These are phyloP conservation scores for Trametes sp. DNA, from an alignment of 1,284 basidiomycete species.

Conservation along the genomic window DNA sequence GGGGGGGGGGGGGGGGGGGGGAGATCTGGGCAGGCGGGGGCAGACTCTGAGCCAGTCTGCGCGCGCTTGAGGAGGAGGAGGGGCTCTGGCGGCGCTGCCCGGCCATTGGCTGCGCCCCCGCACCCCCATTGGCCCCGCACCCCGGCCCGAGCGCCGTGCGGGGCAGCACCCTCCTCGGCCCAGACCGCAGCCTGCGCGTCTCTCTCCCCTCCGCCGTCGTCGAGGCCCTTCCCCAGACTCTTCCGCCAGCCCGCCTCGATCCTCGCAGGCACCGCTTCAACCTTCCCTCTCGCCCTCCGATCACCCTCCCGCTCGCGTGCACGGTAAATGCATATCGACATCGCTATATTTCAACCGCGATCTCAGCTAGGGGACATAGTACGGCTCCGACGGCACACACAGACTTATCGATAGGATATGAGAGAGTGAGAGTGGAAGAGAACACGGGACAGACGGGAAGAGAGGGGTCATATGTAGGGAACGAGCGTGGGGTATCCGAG, in stretches of 20 bases:
- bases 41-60: conserved; percentile 22
- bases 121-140: conserved; percentile 14
- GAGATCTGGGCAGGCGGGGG: conserved; percentile 11
- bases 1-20: conserved; percentile 18
- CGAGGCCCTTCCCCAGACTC: conserved; percentile 16
- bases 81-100: conserved; percentile 8
- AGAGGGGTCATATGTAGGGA: conserved; percentile 31
- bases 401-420: background rate
- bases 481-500: conserved; percentile 37
- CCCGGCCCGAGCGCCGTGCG: conserved; percentile 27
- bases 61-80: conserved; percentile 1
- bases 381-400: background rate
- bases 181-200: conserved; percentile 4
- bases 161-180: conserved; percentile 24
- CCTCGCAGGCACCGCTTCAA: conserved; percentile 11
- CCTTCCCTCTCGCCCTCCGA: background rate
- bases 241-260: background rate
- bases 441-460: background rate
- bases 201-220: background rate
- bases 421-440: background rate
- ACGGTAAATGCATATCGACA: conserved; percentile 12
- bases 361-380: conserved; percentile 4
- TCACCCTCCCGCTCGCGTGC: background rate
- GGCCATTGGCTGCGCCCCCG: conserved; percentile 20
- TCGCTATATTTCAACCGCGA: conserved; percentile 7